Evolutionary conservation across 768 basidiomycete species (phyloP), one percentile per base, ranked within the genome.

Genomic region (Mrakia blollopis): DNA sequence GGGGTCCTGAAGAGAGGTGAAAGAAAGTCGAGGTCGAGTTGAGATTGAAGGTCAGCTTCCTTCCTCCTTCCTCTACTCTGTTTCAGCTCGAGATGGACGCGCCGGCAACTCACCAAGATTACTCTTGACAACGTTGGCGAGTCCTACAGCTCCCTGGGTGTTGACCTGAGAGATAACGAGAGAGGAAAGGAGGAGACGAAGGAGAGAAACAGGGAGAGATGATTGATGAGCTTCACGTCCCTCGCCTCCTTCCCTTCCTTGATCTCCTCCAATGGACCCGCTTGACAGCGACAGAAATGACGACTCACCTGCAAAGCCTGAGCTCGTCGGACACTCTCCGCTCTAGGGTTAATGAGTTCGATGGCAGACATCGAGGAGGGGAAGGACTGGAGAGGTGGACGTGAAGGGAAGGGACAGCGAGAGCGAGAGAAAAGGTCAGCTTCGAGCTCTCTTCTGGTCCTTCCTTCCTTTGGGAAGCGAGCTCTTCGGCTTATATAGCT

Each of bases 341-440:
- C 94, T 84, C 95, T 93, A 57, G 94, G 94, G 82, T 98, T 98
- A 85, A 98, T 92, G 81, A 95, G 91, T 86, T 97, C 93, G 84
- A 97, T 83, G 35, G 77, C 77, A 60, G 77, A 78, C 77, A 78
- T 74, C 71, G 47, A 32, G 68, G 23, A 71, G n/a, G 44, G 69
- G 41, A 28, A 16, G 67, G 67, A 8, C 41, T 30, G 69, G 1
- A 39, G 63, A 16, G 14, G 62, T 9, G n/a, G 6, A 32, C 39
- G 30, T 6, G 10, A 35, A 67, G 2, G 37, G 65, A 16, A 3
- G 37, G 37, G 35, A 39, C 44, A 25, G 65, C 39, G 39, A 30
- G 35, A 65, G 37, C 32, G 37, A 68, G 63, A 44, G 35, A 37
- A 25, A 39, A 68, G 65, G 65, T 68, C 37, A 68, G 65, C 37